Conservation (phyloP, 2,329 filamentous ascomycete species). For the Aspergillus bombycis region DNA sequence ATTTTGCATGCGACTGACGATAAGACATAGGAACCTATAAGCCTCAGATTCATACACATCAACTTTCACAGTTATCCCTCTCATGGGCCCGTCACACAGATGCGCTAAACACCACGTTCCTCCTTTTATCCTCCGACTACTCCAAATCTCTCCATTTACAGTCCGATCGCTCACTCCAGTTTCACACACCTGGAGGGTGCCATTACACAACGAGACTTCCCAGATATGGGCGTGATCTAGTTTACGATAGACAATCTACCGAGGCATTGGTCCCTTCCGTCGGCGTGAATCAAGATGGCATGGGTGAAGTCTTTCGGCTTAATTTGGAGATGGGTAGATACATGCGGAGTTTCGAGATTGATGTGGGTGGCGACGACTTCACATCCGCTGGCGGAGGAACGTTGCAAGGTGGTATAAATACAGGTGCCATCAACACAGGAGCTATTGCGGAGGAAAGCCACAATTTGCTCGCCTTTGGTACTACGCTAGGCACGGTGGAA, state of each 20-base stretch:
- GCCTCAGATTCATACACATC: constrained; percentile 92
- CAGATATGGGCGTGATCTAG: constrained; percentile 85
- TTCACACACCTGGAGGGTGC: constrained; percentile 85
- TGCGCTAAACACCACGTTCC: constrained; percentile 87
- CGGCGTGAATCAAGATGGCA: constrained; percentile 80
- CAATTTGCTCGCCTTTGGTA: constrained; percentile 90
- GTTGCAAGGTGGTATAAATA: constrained; percentile 82
- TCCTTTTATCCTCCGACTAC: constrained; percentile 86
- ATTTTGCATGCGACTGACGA: constrained; percentile 14
- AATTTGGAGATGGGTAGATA: constrained; percentile 92
- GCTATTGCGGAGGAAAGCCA: constrained; percentile 87
- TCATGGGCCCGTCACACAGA: constrained; percentile 92
- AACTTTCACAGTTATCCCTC: constrained; percentile 89
- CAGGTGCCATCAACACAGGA: constrained; percentile 83
- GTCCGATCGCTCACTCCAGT: constrained; percentile 85
- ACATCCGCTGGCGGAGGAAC: constrained; percentile 68
- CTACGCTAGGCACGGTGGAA: constrained; percentile 91
- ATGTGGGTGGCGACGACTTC: constrained; percentile 82
- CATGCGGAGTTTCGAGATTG: constrained; percentile 90
- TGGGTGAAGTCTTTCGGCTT: constrained; percentile 88
- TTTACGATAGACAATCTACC: constrained; percentile 79
- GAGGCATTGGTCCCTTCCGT: constrained; percentile 88
- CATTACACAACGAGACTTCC: constrained; percentile 90
- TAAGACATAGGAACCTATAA: constrained; percentile 61
- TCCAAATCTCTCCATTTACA: constrained; percentile 94